Base-by-base conservation (phyloP, 2,329 filamentous ascomycete species). In the Fusarium domesticum region DNA sequence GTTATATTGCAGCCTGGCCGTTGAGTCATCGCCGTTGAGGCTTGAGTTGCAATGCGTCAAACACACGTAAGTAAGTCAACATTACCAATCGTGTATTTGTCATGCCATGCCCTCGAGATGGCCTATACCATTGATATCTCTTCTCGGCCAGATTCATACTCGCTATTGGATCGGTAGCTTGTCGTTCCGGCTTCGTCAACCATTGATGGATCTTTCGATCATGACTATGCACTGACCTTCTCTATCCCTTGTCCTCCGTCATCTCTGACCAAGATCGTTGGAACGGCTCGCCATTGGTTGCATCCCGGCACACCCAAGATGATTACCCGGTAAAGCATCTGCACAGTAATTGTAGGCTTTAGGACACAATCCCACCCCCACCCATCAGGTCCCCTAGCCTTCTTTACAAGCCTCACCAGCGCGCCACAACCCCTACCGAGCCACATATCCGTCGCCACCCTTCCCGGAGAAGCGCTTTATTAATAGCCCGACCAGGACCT, bases 191-290 rank as follows among this genome's bases (percentile, higher is more conserved):
- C 33, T 18, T 35, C 28, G 34, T 45, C 48, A 53, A 20, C 32
- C 18, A 33, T 18, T 41, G 44, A 46, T 51, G 48, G 49, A 36
- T 46, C 48, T 58, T 51, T 56, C 56, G 53, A 12, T 30, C 33
- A 23, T 49, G 38, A 25, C 35, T 42, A 19, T 14, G 33, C 17
- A 30, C 35, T 23, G 25, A 28, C 34, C 25, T 28, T 32, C 30
- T 32, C 20, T 23, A 42, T 33, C 35, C n/a, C 49, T 46, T 34
- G 47, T 35, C 42, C 38, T 42, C 50, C 35, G 42, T 32, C 43
- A 45, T 53, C 47, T 44, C 44, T 54, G 48, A 59, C 49, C 42
- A 42, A 58, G 56, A 58, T 58, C 51, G 48, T 42, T 56, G 56
- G 56, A 48, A 58, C 49, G 39, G 20, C 35, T 20, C 36, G 16